phyloP scores from a whole-genome alignment of 139 green algal species.

The Chlorella ohadii region DNA sequence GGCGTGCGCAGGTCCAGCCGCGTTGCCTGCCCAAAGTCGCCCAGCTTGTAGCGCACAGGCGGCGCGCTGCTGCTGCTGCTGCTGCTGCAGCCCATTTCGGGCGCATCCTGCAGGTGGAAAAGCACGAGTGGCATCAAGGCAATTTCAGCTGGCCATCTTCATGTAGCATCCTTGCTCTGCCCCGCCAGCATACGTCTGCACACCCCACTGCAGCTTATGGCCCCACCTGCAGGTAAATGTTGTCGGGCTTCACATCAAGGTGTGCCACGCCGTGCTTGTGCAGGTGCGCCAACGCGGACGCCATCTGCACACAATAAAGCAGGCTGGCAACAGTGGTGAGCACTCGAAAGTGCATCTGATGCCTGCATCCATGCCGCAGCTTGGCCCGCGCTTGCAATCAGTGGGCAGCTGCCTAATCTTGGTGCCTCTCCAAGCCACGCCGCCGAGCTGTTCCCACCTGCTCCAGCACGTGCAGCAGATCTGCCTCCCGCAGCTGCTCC shows the following conservation, averaged over 20 bases:
- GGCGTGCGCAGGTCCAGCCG: constrained; percentile 24
- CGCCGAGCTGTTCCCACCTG: constrained; percentile 56
- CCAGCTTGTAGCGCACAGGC: constrained; percentile 80
- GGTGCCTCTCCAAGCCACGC: not conserved
- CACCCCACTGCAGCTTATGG: too few relatives aligned
- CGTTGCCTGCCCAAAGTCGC: constrained; percentile 91
- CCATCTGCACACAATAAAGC: constrained; percentile 65
- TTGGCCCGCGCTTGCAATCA: too few relatives aligned
- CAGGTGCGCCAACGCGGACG: constrained; percentile 79
- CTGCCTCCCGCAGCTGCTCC: constrained; percentile 60
- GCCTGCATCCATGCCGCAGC: not conserved
- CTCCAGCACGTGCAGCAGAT: constrained; percentile 77
- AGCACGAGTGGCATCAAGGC: too few relatives aligned
- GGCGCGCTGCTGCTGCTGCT: not conserved
- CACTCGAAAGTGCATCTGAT: not conserved
- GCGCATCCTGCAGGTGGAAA: not conserved
- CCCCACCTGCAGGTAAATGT: constrained; percentile 76
- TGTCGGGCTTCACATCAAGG: constrained; percentile 97
- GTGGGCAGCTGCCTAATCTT: too few relatives aligned
- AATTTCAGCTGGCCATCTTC: too few relatives aligned
- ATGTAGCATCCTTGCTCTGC: too few relatives aligned
- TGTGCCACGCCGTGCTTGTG: constrained; percentile 87
- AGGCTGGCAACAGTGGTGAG: not conserved
- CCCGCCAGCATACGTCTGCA: too few relatives aligned
- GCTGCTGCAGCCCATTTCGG: not conserved